A percentile compares a stretch with the other conserved stretches of the same genome.
Conservation (phyloP, 31 red algal species). For the Odonthalia washingtoniensis region DNA sequence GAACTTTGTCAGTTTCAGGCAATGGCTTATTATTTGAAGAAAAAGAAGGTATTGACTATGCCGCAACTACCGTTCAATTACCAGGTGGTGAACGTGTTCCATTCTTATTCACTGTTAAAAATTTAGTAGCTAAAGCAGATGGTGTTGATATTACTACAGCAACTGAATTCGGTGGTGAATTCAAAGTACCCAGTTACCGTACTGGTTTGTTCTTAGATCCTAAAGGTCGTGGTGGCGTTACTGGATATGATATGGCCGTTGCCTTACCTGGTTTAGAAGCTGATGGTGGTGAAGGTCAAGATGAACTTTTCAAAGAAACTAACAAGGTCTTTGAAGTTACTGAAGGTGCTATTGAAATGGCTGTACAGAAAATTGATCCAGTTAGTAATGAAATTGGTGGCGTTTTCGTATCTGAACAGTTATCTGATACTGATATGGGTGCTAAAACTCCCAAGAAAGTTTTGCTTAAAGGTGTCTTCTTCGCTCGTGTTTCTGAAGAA, state of each 20-base stretch:
- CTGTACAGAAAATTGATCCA: conserved; percentile 95
- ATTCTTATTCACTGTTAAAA: conserved; percentile 98
- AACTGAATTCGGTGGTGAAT: conserved; percentile 97
- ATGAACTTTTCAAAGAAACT: conserved; percentile 93
- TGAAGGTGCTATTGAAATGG: conserved; percentile 95
- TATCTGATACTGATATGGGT: conserved; percentile 99
- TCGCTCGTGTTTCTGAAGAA: conserved; percentile 75
- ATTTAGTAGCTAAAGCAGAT: conserved; percentile 84
- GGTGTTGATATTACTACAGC: conserved; percentile 87
- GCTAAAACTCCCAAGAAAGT: conserved; percentile 98
- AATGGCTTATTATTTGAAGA: conserved; percentile 81
- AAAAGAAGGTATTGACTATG: conserved; percentile 99
- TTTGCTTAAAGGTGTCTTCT: conserved; percentile 98
- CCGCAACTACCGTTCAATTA: conserved; percentile 96
- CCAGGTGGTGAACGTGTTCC: conserved; percentile 99
- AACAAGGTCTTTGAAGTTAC: conserved; percentile 99
- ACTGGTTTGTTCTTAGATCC: conserved; percentile 98
- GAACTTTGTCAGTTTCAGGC: conserved; percentile 58
- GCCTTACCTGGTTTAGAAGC: conserved; percentile 92
- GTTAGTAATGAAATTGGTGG: conserved; percentile 85
- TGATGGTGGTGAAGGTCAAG: conserved; percentile 96
- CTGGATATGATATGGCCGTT: conserved; percentile 99
- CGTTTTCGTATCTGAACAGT: conserved; percentile 97
- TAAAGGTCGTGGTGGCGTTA: conserved; percentile 95
- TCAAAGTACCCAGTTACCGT: conserved; percentile 92